phyloP scores from a whole-genome alignment of 768 basidiomycete genomes.

The Lactarius hengduanensis region DNA sequence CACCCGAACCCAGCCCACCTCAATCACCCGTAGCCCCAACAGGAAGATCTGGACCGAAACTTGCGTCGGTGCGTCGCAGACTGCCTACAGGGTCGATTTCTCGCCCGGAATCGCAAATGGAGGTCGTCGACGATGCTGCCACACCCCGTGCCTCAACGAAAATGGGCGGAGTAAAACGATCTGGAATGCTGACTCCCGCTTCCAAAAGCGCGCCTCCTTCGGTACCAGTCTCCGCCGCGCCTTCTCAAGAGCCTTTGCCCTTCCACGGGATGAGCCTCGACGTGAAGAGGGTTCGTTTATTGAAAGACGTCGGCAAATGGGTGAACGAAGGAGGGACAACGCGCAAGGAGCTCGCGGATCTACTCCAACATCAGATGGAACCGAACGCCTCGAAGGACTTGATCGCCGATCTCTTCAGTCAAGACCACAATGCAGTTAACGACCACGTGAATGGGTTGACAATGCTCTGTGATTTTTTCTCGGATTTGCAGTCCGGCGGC shows the following conservation, averaged over 20 bases:
- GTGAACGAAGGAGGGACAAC: constrained; percentile 82
- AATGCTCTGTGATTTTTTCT: constrained; percentile 73
- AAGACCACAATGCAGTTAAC: constrained; percentile 92
- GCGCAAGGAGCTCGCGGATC: constrained; percentile 82
- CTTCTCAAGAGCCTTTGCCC: constrained; percentile 32
- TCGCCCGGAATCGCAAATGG: constrained; percentile 48
- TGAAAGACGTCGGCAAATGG: constrained; percentile 81
- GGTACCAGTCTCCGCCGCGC: constrained; percentile 36
- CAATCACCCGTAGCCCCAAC: constrained; percentile 42
- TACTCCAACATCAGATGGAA: constrained; percentile 91
- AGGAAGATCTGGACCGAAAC: constrained; percentile 47
- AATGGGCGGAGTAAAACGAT: constrained; percentile 42
- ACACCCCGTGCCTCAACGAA: constrained; percentile 33
- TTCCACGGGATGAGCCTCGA: constrained; percentile 59
- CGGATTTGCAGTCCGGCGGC: constrained; percentile 53
- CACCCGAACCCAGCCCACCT: constrained; percentile 42
- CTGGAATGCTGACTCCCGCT: constrained; percentile 36
- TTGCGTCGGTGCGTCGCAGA: constrained; percentile 68
- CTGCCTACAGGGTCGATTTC: constrained; percentile 56
- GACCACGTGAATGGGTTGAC: constrained; percentile 82
- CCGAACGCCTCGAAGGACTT: constrained; percentile 75
- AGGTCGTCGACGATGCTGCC: constrained; percentile 38
- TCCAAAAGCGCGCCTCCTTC: constrained; percentile 37
- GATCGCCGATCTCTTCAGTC: constrained; percentile 80
- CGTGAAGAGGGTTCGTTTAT: constrained; percentile 61